Conservation (phyloP, 768 basidiomycete species). For the Tulasnella sp. region DNA sequence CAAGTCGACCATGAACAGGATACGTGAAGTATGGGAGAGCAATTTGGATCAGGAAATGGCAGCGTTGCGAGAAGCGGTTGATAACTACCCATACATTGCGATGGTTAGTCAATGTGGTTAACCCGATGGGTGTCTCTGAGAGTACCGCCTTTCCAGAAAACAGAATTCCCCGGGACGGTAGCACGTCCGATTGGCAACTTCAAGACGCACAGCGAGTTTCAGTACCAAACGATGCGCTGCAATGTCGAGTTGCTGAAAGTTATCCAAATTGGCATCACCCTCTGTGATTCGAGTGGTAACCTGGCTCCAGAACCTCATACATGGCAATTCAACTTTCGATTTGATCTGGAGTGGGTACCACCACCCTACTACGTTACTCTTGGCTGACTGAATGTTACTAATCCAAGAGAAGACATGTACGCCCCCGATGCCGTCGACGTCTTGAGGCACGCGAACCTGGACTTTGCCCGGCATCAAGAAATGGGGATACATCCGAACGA, state of each 20-base stretch:
- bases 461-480: conserved; percentile 87
- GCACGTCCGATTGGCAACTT: conserved; percentile 93
- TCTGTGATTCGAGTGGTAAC: conserved; percentile 89
- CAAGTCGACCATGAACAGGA: conserved; percentile 25
- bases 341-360: conserved; percentile 62
- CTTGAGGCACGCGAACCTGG: conserved; percentile 87
- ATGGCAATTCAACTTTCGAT: conserved; percentile 99
- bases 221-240: conserved; percentile 99
- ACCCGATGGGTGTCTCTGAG: no score
- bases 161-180: conserved; percentile 97
- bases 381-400: conserved; percentile 16
- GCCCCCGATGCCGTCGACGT: conserved; percentile 95
- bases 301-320: conserved; percentile 81
- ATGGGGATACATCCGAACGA: conserved; percentile 85
- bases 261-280: conserved; percentile 92
- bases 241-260: conserved; percentile 97
- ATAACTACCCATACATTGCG: conserved; percentile 84
- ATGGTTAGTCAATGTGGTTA: conserved; percentile 49
- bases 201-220: conserved; percentile 94
- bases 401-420: conserved; percentile 86
- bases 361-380: not conserved
- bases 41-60: conserved; percentile 91
- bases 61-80: conserved; percentile 73
- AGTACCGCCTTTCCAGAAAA: conserved; percentile 48
- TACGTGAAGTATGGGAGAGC: conserved; percentile 90